phyloP scores from a whole-genome alignment of 139 green algal species.

The Picochlorum sp. region DNA sequence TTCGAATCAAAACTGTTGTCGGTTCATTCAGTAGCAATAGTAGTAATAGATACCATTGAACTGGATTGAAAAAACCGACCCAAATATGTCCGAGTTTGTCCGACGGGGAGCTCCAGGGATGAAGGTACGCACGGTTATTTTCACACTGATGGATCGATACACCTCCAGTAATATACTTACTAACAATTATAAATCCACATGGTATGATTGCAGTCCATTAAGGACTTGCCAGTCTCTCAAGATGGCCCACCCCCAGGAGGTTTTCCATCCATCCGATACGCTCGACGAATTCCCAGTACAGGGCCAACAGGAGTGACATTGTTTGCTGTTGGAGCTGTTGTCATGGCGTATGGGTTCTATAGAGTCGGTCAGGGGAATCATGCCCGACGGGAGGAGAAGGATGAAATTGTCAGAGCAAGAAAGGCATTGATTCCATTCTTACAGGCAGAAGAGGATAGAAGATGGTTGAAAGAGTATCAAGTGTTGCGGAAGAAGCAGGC shows the following conservation, averaged over 20 bases:
- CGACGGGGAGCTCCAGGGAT: constrained; percentile 67
- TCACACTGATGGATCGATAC: not conserved
- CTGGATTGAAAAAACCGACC: not conserved
- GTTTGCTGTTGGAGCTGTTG: constrained; percentile 58
- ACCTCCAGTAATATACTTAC: not conserved
- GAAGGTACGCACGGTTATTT: constrained; percentile 50
- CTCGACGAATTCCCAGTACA: constrained; percentile 71
- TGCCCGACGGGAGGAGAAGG: constrained; percentile 23
- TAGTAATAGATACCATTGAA: not conserved
- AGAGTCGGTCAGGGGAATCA: constrained; percentile 55
- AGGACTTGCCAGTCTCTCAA: constrained; percentile 82
- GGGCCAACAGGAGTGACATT: constrained; percentile 77
- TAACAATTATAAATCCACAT: not conserved
- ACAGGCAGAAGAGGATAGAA: constrained; percentile 69
- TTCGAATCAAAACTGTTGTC: too few relatives aligned
- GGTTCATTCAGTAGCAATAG: not conserved
- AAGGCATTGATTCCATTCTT: constrained; percentile 51
- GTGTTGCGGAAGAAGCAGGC: constrained; percentile 42
- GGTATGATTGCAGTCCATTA: constrained; percentile 57
- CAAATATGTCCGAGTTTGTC: constrained; percentile 74
- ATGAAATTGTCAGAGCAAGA: constrained; percentile 42
- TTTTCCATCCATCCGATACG: constrained; percentile 82
- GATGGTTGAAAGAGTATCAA: constrained; percentile 42
- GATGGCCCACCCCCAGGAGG: constrained; percentile 81
- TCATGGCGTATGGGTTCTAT: constrained; percentile 88